Conservation (phyloP, 2,329 filamentous ascomycete species). For the Sporothrix protearum region DNA sequence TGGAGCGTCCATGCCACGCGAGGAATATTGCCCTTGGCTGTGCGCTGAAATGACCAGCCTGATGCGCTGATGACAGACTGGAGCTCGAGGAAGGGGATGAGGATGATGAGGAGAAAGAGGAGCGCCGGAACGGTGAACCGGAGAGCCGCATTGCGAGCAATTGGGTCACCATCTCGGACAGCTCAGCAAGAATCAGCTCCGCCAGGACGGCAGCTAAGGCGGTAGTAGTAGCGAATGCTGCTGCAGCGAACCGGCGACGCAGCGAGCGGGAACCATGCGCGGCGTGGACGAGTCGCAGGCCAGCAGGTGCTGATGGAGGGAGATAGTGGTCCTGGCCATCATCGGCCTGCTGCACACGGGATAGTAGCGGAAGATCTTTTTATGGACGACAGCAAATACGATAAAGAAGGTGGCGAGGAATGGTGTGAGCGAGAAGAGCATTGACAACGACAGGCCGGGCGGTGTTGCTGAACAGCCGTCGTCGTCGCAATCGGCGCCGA, state of each 20-base stretch:
- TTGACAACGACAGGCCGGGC: conserved; percentile 41
- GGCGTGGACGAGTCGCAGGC: conserved; percentile 56
- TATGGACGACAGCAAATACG: conserved; percentile 60
- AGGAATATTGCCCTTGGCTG: conserved; percentile 53
- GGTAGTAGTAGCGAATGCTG: conserved; percentile 72
- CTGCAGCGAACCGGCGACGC: conserved; percentile 52
- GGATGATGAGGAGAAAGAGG: conserved; percentile 66
- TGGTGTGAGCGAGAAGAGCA: conserved; percentile 57
- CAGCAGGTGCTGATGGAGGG: conserved; percentile 58
- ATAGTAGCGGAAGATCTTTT: conserved; percentile 69
- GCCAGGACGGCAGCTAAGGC: conserved; percentile 73
- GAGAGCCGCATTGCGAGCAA: conserved; percentile 65
- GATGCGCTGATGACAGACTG: conserved; percentile 57
- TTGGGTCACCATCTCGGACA: conserved; percentile 68
- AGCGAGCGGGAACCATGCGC: conserved; percentile 54
- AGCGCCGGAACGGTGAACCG: conserved; percentile 66
- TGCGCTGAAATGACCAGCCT: conserved; percentile 62
- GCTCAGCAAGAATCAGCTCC: conserved; percentile 79
- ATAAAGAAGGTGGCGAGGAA: conserved; percentile 67
- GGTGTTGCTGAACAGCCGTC: conserved; percentile 53
- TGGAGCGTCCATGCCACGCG: conserved; percentile 64
- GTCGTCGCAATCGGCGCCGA: conserved; percentile 51
- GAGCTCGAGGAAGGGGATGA: conserved; percentile 77
- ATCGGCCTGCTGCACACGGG: conserved; percentile 48
- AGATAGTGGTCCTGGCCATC: conserved; percentile 61